Percentiles rank a stretch among this genome's conserved stretches.
Evolutionary conservation across 352 stramenopile genomes (phyloP).

Genomic region (Pythium monospermum): DNA sequence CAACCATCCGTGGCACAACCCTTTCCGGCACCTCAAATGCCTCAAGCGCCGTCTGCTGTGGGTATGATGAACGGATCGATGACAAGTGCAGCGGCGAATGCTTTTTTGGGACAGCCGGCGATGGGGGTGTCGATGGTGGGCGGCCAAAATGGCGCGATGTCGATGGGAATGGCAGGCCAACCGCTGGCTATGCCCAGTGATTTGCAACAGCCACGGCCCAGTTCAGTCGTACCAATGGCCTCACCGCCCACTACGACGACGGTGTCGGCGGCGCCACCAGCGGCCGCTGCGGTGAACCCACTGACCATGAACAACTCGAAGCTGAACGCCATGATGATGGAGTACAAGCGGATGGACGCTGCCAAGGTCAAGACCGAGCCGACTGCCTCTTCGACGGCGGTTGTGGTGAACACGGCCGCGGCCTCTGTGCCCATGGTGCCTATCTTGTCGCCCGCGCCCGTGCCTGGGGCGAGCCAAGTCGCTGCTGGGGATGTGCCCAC

Average conservation of each 20-base stretch:
- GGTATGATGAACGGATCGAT: not conserved
- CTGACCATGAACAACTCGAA: constrained; percentile 84
- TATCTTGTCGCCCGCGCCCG: constrained; percentile 3
- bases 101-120: constrained; percentile 18
- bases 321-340: constrained; percentile 82
- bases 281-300: constrained; percentile 50
- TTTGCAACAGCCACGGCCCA: not conserved
- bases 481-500: constrained; percentile 54
- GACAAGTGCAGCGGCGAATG: constrained; percentile 16
- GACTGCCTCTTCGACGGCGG: too few relatives aligned
- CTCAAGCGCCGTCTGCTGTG: too few relatives aligned
- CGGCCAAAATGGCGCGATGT: constrained; percentile 1
- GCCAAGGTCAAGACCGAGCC: constrained; percentile 26
- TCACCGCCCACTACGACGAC: not conserved
- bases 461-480: not conserved
- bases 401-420: constrained; percentile 13
- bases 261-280: constrained; percentile 6
- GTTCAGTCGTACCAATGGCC: not conserved
- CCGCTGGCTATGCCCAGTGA: constrained; percentile 25
- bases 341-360: constrained; percentile 69
- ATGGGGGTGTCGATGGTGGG: constrained; percentile 1
- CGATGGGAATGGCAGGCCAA: constrained; percentile 6
- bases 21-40: too few relatives aligned
- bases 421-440: not conserved
- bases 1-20: not conserved